These are phyloP conservation scores for Agaricus blazei DNA, from an alignment of 768 basidiomycete genomes.

Conservation along the genomic window DNA sequence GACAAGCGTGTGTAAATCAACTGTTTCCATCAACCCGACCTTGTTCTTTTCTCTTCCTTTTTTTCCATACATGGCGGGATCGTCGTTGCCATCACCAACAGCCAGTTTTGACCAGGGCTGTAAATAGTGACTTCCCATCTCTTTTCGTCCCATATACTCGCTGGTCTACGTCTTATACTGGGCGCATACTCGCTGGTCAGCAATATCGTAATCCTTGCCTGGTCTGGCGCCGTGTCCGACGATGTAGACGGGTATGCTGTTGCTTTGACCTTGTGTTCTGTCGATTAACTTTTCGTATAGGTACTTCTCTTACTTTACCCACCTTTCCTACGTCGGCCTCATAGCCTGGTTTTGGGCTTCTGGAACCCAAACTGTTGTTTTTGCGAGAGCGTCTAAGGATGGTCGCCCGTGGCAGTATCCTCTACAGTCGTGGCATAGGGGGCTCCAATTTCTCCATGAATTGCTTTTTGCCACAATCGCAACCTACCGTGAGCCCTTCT, in stretches of 20 bases:
- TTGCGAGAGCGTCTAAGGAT: not conserved
- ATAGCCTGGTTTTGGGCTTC: slow-evolving; percentile 14
- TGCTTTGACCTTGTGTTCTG: not conserved
- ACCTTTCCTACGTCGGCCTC: slow-evolving; percentile 11
- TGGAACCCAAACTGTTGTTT: slow-evolving; percentile 9
- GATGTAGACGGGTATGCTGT: slow-evolving; percentile 8
- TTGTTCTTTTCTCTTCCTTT: too few species aligned
- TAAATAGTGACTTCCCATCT: slow-evolving; percentile 13
- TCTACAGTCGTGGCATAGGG: slow-evolving; percentile 13
- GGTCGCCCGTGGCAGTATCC: slow-evolving; percentile 4
- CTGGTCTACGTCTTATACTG: slow-evolving; percentile 5
- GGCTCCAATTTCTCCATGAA: slow-evolving; percentile 12
- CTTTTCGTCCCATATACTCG: slow-evolving; percentile 6
- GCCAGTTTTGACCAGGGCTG: slow-evolving; percentile 7
- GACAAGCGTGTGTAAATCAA: too few species aligned
- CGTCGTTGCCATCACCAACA: not conserved
- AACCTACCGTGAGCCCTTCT: slow-evolving; percentile 12
- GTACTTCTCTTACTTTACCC: slow-evolving; percentile 14
- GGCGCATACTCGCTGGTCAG: slow-evolving; percentile 9
- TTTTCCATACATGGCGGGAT: slow-evolving; percentile 25
- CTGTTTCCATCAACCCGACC: too few species aligned
- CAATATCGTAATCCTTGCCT: slow-evolving; percentile 5
- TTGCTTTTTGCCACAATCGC: slow-evolving; percentile 12
- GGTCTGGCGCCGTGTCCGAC: not conserved
- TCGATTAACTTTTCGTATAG: not conserved